Conservation (phyloP, 257 asterid species). For the Solanum chilense region DNA sequence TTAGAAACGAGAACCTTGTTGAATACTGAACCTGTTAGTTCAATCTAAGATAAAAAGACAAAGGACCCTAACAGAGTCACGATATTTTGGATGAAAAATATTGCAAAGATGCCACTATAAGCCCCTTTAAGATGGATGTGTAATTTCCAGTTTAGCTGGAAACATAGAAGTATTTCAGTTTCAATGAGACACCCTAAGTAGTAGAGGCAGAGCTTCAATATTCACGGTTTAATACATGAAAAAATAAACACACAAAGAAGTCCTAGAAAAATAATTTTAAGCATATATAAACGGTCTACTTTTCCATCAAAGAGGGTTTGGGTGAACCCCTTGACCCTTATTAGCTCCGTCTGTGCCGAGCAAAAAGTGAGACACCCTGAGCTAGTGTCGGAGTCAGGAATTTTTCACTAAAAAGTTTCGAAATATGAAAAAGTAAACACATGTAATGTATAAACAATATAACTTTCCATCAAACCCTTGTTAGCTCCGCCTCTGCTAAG, state of each 20-base stretch:
- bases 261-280: too few relatives aligned
- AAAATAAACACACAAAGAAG: neutral
- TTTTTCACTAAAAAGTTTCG: neutral
- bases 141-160: neutral
- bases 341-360: neutral
- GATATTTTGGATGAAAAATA: neutral
- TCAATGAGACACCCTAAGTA: neutral
- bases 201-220: neutral
- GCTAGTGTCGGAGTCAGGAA: neutral
- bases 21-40: neutral
- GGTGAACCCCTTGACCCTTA: neutral
- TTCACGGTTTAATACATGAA: neutral
- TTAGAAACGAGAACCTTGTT: neutral
- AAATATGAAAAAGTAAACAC: neutral
- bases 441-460: too few relatives aligned
- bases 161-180: neutral
- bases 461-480: neutral
- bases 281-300: neutral
- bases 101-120: neutral
- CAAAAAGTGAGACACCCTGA: neutral
- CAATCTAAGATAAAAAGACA: neutral
- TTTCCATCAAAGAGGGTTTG: neutral
- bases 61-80: neutral
- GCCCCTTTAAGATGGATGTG: neutral
- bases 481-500: neutral